These are phyloP conservation scores for Dichomitus squalens DNA, from an alignment of 1,284 basidiomycete genomes.

Conservation along the genomic window DNA sequence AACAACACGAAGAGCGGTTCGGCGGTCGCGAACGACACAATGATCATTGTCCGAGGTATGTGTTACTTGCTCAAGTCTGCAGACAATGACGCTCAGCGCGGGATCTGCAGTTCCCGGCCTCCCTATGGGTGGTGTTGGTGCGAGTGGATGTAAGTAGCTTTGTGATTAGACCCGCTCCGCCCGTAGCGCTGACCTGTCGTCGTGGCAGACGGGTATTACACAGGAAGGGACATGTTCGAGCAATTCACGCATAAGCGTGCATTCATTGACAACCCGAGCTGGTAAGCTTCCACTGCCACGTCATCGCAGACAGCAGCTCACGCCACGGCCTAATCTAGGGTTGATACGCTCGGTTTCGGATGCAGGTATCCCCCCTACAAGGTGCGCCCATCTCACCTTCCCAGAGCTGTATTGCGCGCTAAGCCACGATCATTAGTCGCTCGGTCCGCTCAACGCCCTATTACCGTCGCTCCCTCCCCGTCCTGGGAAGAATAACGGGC, in stretches of 20 bases:
- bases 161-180: too few relatives aligned
- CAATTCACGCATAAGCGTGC: slow-evolving; percentile 68
- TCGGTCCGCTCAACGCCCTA: slow-evolving; percentile 5
- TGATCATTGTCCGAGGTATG: slow-evolving; percentile 58
- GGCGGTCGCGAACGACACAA: slow-evolving; percentile 61
- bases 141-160: slow-evolving; percentile 63
- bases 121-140: slow-evolving; percentile 74
- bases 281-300: slow-evolving; percentile 32
- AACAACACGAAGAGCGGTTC: slow-evolving; percentile 70
- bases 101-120: slow-evolving; percentile 51
- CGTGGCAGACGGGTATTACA: slow-evolving; percentile 67
- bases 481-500: slow-evolving; percentile 24
- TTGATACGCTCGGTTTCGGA: slow-evolving; percentile 51
- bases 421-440: background rate
- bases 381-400: slow-evolving; percentile 35
- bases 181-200: background rate
- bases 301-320: background rate
- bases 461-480: slow-evolving; percentile 37
- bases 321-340: slow-evolving; percentile 37
- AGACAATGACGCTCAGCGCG: background rate
- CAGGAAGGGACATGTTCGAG: slow-evolving; percentile 67
- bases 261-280: slow-evolving; percentile 62
- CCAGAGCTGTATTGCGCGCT: background rate
- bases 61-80: background rate
- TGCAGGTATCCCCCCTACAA: slow-evolving; percentile 69